These are phyloP conservation scores for Quercus bicolor DNA, from an alignment of 306 rosid genomes.

Conservation along the genomic window DNA sequence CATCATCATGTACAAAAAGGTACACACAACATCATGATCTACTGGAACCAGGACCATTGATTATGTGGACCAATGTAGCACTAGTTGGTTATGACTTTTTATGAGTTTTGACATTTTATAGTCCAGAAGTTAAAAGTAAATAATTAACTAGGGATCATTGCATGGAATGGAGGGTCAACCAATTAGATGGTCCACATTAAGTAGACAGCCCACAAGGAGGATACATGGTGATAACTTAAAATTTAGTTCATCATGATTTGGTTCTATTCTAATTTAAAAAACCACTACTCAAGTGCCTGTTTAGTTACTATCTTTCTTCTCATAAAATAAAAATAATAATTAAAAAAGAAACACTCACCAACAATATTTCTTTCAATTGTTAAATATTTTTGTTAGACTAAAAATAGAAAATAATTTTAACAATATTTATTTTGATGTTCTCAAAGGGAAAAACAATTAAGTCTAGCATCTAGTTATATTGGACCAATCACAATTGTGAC, in stretches of 20 bases:
- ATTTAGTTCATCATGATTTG: constrained; percentile 15
- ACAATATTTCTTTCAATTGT: too few species aligned
- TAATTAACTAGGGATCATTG: constrained; percentile 6
- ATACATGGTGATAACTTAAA: not conserved
- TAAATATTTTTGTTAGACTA: too few species aligned
- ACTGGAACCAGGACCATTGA: constrained; percentile 37
- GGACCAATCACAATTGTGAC: too few species aligned
- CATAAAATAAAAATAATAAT: too few species aligned
- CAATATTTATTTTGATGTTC: too few species aligned
- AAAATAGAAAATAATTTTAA: too few species aligned
- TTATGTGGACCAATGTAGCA: constrained; percentile 45
- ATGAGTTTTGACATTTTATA: constrained; percentile 35
- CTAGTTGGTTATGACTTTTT: constrained; percentile 26
- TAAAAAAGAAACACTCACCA: too few species aligned
- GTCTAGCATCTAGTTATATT: too few species aligned
- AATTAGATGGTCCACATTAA: not conserved
- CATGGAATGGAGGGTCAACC: not conserved
- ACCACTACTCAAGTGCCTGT: not conserved
- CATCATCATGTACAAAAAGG: constrained; percentile 39
- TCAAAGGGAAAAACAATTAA: too few species aligned
- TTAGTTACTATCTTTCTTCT: too few species aligned
- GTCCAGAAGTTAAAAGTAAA: constrained; percentile 32
- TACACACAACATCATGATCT: constrained; percentile 42
- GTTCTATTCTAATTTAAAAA: not conserved
- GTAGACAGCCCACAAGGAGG: not conserved